Percentiles rank a stretch among this genome's conserved stretches.
These are phyloP conservation scores for Samsoniella hepiali DNA, from an alignment of 2,329 filamentous ascomycete species.

Conservation along the genomic window DNA sequence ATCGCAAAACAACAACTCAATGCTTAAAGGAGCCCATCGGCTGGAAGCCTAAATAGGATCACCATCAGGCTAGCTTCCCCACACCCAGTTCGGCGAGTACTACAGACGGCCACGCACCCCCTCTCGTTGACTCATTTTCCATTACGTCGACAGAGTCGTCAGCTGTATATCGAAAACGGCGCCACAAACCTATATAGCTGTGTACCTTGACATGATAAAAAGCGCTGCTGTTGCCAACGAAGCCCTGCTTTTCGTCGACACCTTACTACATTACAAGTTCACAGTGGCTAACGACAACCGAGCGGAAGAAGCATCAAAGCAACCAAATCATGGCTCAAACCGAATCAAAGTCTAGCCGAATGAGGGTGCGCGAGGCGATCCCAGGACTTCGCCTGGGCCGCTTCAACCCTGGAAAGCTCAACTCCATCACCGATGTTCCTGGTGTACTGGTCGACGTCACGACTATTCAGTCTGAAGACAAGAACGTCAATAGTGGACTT, in stretches of 20 bases:
- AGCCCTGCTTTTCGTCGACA: too few species aligned
- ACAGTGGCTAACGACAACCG: not conserved
- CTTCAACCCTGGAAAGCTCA: conserved; percentile 43
- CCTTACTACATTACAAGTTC: too few species aligned
- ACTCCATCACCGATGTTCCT: conserved; percentile 50
- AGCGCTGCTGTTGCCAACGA: too few species aligned
- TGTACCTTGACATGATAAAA: not conserved
- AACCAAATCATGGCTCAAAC: not conserved
- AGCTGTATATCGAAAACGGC: not conserved
- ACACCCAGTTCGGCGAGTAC: not conserved
- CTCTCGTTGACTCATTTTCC: not conserved
- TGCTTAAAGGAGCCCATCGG: too few species aligned
- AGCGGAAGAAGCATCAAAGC: not conserved
- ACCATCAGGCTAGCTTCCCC: not conserved
- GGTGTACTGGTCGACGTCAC: conserved; percentile 47
- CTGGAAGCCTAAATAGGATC: not conserved
- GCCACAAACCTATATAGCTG: not conserved
- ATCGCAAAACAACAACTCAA: too few species aligned
- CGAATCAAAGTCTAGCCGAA: not conserved
- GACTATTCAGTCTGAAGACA: conserved; percentile 36
- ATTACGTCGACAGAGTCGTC: not conserved
- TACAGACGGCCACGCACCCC: not conserved
- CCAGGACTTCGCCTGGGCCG: conserved; percentile 43
- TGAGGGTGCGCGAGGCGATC: conserved; percentile 40
- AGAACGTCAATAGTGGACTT: conserved; percentile 46